A percentile compares a stretch with the other conserved stretches of the same genome.
Evolutionary conservation across 176 grass and related monocot species (phyloP).

Genomic region (Thinopyrum elongatum): DNA sequence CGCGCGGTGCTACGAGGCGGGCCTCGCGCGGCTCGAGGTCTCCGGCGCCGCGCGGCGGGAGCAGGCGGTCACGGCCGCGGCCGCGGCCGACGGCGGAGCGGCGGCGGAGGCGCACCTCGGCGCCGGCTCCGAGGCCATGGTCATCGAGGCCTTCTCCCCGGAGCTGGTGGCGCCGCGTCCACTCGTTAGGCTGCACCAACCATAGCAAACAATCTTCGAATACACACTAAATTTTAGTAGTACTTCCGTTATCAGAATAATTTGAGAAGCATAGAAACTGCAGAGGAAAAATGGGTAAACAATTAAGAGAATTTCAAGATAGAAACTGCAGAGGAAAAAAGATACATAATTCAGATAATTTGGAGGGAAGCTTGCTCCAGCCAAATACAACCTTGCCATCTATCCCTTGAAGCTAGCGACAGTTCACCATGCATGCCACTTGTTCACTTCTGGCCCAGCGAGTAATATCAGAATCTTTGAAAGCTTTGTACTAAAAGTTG

Average conservation of each 20-base stretch:
- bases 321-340: too few species aligned
- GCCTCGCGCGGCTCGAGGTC: conserved; percentile 59
- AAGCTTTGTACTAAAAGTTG: too few species aligned
- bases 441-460: too few species aligned
- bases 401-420: too few species aligned
- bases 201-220: not conserved
- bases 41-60: conserved; percentile 48
- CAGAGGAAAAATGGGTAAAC: too few species aligned
- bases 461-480: too few species aligned
- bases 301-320: too few species aligned
- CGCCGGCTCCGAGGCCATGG: conserved; percentile 54
- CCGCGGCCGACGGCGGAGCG: conserved; percentile 54
- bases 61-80: conserved; percentile 69
- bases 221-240: not conserved
- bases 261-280: too few species aligned
- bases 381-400: too few species aligned
- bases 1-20: conserved; percentile 66
- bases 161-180: conserved; percentile 31
- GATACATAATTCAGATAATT: too few species aligned
- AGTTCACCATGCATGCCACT: too few species aligned
- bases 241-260: not conserved
- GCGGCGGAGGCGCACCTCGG: conserved; percentile 61
- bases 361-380: too few species aligned
- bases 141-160: conserved; percentile 71
- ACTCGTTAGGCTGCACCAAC: conserved; percentile 11